phyloP scores from a whole-genome alignment of 305 asterid species.

The Rubia balearica region DNA sequence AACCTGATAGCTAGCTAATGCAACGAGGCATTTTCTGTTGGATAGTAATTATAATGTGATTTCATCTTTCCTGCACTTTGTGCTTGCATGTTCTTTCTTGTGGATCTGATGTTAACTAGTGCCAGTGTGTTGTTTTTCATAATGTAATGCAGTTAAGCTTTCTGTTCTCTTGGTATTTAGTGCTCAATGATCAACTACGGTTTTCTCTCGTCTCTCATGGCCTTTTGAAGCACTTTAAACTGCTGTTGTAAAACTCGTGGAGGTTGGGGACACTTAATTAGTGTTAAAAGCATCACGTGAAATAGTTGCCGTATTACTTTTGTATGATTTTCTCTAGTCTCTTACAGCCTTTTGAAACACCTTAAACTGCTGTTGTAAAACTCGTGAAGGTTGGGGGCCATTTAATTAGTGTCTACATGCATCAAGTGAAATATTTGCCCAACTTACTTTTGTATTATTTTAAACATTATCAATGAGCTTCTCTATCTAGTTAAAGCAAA shows the following conservation, averaged over 20 bases:
- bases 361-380: not conserved
- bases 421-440: not conserved
- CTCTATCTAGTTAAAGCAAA: constrained; percentile 1
- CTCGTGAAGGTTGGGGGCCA: not conserved
- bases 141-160: not conserved
- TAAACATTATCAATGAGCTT: not conserved
- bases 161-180: not conserved
- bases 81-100: not conserved
- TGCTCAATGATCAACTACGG: constrained; percentile 9
- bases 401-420: not conserved
- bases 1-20: too few relatives aligned
- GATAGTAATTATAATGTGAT: too few relatives aligned
- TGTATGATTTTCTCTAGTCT: not conserved
- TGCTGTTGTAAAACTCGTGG: not conserved
- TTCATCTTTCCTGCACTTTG: too few relatives aligned
- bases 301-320: not conserved
- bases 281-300: not conserved
- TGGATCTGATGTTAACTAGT: not conserved
- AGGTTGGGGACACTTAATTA: not conserved
- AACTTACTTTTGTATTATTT: not conserved
- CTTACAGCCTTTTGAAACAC: constrained; percentile 2
- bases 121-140: not conserved
- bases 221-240: not conserved
- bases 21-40: too few relatives aligned
- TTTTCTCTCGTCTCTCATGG: not conserved